These are phyloP conservation scores for Arthrinium phaeospermum DNA, from an alignment of 2,329 filamentous ascomycete genomes.

Conservation along the genomic window DNA sequence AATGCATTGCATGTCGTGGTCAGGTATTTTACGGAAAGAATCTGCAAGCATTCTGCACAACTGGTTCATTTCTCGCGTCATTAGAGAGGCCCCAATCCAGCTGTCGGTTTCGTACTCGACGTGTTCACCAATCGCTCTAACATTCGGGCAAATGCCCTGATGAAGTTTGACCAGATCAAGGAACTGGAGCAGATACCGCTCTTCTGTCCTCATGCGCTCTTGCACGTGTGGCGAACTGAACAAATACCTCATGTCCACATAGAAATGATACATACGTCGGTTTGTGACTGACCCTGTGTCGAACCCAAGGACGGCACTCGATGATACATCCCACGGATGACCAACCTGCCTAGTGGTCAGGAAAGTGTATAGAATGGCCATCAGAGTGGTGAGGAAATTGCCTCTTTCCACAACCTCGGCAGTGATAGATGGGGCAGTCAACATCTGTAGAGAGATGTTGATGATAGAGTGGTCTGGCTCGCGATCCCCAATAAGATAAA, in stretches of 20 bases:
- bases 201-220: constrained; percentile 79
- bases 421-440: constrained; percentile 96
- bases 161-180: constrained; percentile 94
- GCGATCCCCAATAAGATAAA: constrained; percentile 94
- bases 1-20: constrained; percentile 71
- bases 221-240: constrained; percentile 90
- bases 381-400: constrained; percentile 93
- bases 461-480: constrained; percentile 99
- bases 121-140: constrained; percentile 90
- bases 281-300: constrained; percentile 96
- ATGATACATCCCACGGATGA: constrained; percentile 87
- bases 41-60: constrained; percentile 88
- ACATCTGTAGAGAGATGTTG: constrained; percentile 93
- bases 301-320: constrained; percentile 86
- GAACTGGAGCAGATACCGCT: constrained; percentile 91
- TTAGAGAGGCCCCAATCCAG: constrained; percentile 95
- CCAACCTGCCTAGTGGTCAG: constrained; percentile 94
- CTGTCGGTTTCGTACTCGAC: constrained; percentile 98
- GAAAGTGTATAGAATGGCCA: constrained; percentile 98
- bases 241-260: constrained; percentile 90
- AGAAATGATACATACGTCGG: constrained; percentile 96
- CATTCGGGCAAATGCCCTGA: constrained; percentile 95
- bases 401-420: constrained; percentile 93
- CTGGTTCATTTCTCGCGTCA: constrained; percentile 93
- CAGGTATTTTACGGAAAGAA: constrained; percentile 74